Evolutionary conservation across 331 rosid genomes (phyloP), one percentile per base, ranked within the genome.

Genomic region (Pyrus hybrid): DNA sequence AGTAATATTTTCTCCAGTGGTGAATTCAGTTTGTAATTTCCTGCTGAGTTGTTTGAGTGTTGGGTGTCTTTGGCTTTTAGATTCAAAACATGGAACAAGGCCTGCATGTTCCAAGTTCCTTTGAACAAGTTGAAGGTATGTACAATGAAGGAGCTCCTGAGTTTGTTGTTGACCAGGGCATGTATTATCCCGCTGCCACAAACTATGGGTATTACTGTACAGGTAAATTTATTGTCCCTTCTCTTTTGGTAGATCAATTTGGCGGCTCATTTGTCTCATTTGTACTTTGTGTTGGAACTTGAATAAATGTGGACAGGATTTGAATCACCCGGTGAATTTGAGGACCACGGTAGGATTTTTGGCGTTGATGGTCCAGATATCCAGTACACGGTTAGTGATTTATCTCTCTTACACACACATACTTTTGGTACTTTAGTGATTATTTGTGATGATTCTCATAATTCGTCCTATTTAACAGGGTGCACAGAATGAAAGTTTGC

Each of bases 251-350:
- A 7, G 64, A 41, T 63, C 22, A 63, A 66, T 41, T 14, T 79
- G 77, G 43, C 73, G 8, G 28, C 63, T 63, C 32, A 45, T 71
- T 21, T 82, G 25, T 78, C 73, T 76, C 35, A 71, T 66, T 45
- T 69, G 22, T 78, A 49, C 69, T 32, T 26, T 71, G 21, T 77
- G n/a, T 37, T 37, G 12, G 0, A 9, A 37, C 43, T 43, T 80
- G 28, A 72, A 28, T 81, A 28, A 37, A 65, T 62, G 26, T 72
- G 79, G 41, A 71, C 75, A 93, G 98, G 94, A 83, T 91, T 88
- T 86, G 98, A 91, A 71, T 80, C 98, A 82, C 96, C 98, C 47
- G 76, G 85, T 13, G 96, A 93, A 83, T 93, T 92, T 93, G 98
- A 93, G 97, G 97, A 93, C 88, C 92, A 89, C 85, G 82, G 77